Percentiles rank a stretch among this genome's conserved stretches.
These are phyloP conservation scores for Trichoderma gamsii DNA, from an alignment of 495 filamentous ascomycete species.

Conservation along the genomic window DNA sequence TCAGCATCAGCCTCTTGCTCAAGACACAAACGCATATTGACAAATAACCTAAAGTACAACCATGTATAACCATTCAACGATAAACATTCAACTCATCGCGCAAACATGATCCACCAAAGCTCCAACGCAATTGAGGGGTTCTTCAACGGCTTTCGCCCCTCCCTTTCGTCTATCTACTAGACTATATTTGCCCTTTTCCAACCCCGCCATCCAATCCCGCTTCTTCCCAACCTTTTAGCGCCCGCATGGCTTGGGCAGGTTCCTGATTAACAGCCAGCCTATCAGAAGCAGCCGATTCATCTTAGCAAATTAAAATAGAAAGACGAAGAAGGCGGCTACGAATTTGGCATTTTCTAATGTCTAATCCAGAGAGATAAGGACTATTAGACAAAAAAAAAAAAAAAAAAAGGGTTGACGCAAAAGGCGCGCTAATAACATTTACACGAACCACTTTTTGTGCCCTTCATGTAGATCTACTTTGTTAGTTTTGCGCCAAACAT, in stretches of 20 bases:
- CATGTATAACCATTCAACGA: too few relatives aligned
- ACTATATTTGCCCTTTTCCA: neutral
- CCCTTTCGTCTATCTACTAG: neutral
- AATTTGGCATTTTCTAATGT: too few relatives aligned
- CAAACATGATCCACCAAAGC: neutral
- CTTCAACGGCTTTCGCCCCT: neutral
- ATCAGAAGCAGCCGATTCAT: too few relatives aligned
- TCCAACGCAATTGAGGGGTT: neutral
- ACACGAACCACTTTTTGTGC: neutral
- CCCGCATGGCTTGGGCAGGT: neutral
- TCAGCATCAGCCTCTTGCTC: neutral
- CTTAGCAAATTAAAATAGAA: too few relatives aligned
- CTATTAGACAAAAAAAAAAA: neutral
- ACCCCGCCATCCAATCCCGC: neutral
- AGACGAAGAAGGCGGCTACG: too few relatives aligned
- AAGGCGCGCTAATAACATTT: neutral
- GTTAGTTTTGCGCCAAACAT: neutral
- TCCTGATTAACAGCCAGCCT: neutral
- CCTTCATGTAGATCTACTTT: neutral
- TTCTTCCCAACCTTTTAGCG: neutral
- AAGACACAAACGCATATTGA: neutral
- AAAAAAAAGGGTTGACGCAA: neutral
- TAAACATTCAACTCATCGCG: neutral
- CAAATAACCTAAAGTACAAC: too few relatives aligned
- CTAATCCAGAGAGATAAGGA: neutral